Evolutionary conservation across 345 rosid species (phyloP).

Genomic region (Diplotaxis tenuifolia): DNA sequence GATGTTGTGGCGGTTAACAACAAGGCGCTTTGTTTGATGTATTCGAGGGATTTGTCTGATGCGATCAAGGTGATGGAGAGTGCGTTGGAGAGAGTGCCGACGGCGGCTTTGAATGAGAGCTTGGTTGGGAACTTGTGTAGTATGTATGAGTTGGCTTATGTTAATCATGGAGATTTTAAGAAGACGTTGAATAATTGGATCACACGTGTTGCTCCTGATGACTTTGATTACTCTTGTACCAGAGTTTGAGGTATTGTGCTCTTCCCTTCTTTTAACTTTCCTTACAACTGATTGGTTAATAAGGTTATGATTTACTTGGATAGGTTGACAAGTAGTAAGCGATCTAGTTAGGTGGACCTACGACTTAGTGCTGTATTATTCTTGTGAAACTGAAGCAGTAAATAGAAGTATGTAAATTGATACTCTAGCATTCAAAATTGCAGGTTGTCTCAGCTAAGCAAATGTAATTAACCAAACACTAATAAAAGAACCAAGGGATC

Average conservation of each 20-base stretch:
- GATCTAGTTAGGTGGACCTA: background rate
- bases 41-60: slow-evolving; percentile 78
- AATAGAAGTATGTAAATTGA: background rate
- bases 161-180: slow-evolving; percentile 80
- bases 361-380: background rate
- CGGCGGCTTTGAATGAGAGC: slow-evolving; percentile 79
- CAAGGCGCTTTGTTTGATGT: slow-evolving; percentile 92
- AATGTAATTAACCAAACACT: background rate
- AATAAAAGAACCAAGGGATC: background rate
- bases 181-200: slow-evolving; percentile 85
- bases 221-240: slow-evolving; percentile 86
- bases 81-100: slow-evolving; percentile 84
- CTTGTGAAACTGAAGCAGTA: background rate
- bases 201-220: slow-evolving; percentile 87
- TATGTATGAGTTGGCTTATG: slow-evolving; percentile 97
- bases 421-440: background rate
- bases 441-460: slow-evolving; percentile 14
- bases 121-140: slow-evolving; percentile 89
- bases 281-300: background rate
- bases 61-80: slow-evolving; percentile 88
- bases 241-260: slow-evolving; percentile 53
- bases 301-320: background rate
- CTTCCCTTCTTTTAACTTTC: background rate
- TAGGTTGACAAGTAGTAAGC: background rate
- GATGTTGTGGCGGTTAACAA: slow-evolving; percentile 81